Evolutionary conservation across 1,284 basidiomycete genomes (phyloP).

Genomic region (Cryptococcus wingfieldii): DNA sequence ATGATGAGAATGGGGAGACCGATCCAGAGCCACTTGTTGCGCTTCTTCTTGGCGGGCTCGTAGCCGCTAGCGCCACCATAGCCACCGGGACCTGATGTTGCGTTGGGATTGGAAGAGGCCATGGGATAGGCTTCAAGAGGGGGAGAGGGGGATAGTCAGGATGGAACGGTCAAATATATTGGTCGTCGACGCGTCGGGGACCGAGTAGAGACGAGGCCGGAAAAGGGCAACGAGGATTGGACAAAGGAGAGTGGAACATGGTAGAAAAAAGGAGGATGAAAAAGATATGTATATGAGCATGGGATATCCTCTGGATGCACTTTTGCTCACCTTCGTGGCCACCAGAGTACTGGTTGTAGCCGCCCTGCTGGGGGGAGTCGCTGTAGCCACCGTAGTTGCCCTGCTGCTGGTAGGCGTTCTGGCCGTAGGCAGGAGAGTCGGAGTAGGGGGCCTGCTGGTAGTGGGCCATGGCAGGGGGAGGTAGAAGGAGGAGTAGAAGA

Average conservation of each 20-base stretch:
- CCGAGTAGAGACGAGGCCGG: neutral
- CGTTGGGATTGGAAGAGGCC: conserved; percentile 39
- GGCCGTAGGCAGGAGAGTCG: conserved; percentile 19
- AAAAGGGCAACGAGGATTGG: neutral
- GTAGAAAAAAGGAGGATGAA: neutral
- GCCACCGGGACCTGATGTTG: conserved; percentile 20
- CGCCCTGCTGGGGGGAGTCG: conserved; percentile 23
- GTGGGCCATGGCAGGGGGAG: conserved; percentile 25
- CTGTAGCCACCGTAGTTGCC: conserved; percentile 19
- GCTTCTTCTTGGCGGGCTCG: conserved; percentile 36
- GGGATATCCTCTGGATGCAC: neutral
- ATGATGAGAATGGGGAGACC: conserved; percentile 52
- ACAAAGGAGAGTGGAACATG: neutral
- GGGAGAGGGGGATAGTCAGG: neutral
- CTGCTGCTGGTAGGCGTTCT: conserved; percentile 12
- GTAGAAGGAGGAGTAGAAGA: neutral
- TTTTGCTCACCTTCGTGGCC: conserved; percentile 16
- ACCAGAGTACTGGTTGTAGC: conserved; percentile 4
- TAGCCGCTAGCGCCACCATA: conserved; percentile 14
- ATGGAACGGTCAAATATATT: neutral
- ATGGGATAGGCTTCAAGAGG: conserved; percentile 38
- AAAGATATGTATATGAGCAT: neutral
- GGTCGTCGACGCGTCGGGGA: neutral
- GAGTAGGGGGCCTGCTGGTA: conserved; percentile 37
- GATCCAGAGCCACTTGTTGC: conserved; percentile 47